Percentiles rank a stretch among this genome's conserved stretches.
Conservation (phyloP, 352 stramenopile species). For the Phytopythium boreale region DNA sequence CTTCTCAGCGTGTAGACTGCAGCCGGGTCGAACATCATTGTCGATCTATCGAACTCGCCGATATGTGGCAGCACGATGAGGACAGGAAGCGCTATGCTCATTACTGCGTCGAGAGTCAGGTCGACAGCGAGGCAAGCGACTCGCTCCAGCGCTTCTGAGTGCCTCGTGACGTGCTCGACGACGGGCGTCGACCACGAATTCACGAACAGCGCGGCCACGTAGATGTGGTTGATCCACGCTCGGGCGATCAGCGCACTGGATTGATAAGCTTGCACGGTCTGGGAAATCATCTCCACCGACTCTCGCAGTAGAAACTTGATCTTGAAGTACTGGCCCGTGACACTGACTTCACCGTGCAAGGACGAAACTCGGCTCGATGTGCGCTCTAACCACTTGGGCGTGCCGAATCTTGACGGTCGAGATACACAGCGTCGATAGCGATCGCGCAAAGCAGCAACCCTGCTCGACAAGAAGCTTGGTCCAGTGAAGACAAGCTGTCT, state of each 20-base stretch:
- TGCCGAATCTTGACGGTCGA: not conserved
- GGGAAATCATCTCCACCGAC: constrained; percentile 19
- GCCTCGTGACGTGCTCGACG: constrained; percentile 14
- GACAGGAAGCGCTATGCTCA: constrained; percentile 12
- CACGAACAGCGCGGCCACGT: constrained; percentile 10
- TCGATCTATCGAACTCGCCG: constrained; percentile 7
- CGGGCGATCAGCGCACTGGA: constrained; percentile 11
- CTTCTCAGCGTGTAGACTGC: constrained; percentile 14
- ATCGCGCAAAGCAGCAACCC: not conserved
- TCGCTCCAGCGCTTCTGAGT: constrained; percentile 13
- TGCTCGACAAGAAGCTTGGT: not conserved
- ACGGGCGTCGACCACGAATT: constrained; percentile 30
- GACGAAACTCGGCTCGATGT: not conserved
- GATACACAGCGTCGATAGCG: too few relatives aligned
- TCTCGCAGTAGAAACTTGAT: constrained; percentile 15
- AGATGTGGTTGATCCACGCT: constrained; percentile 23
- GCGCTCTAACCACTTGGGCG: not conserved
- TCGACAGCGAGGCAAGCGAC: constrained; percentile 16
- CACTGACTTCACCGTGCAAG: constrained; percentile 7
- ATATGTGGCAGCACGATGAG: constrained; percentile 15
- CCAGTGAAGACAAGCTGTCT: not conserved
- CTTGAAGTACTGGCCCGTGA: constrained; percentile 18
- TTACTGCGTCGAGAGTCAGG: constrained; percentile 13
- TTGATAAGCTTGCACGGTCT: constrained; percentile 17
- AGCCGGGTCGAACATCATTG: not conserved